Evolutionary conservation across 208 protist genomes (phyloP).

Genomic region (Balamuthia mandrillaris): DNA sequence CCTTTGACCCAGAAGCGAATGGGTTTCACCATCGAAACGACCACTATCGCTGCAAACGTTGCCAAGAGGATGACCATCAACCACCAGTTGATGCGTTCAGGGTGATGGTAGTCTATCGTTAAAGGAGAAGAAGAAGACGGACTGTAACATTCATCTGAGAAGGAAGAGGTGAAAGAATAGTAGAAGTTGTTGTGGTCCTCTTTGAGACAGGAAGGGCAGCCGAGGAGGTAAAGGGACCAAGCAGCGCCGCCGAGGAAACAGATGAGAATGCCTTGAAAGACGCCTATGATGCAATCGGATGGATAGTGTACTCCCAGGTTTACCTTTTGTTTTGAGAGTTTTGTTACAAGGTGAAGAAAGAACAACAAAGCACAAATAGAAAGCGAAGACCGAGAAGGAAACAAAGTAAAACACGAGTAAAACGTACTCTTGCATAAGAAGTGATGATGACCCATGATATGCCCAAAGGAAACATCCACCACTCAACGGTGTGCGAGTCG

Average conservation of each 20-base stretch:
- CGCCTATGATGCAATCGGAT: conserved; percentile 48
- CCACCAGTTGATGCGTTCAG: background rate
- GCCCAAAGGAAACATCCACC: background rate
- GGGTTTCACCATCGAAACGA: conserved; percentile 42
- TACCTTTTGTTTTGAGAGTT: too few species aligned
- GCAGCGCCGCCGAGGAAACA: background rate
- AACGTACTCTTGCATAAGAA: background rate
- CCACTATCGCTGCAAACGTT: conserved; percentile 19
- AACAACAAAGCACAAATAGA: too few species aligned
- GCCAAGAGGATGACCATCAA: conserved; percentile 15
- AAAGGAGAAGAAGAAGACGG: background rate
- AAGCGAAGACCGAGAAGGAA: too few species aligned
- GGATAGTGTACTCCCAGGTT: conserved; percentile 59
- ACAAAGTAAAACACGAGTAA: too few species aligned
- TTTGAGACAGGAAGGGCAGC: too few species aligned
- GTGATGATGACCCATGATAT: background rate
- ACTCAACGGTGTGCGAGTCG: background rate
- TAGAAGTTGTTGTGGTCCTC: background rate
- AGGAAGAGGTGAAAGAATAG: conserved; percentile 50
- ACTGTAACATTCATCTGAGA: conserved; percentile 38
- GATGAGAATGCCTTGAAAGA: conserved; percentile 21
- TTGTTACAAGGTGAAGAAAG: too few species aligned
- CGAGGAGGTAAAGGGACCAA: background rate
- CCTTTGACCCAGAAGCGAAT: conserved; percentile 61
- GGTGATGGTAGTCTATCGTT: background rate